phyloP scores from a whole-genome alignment of 371 early-diverging fungal species.

The Amoeboaphelidium protococcarum region DNA sequence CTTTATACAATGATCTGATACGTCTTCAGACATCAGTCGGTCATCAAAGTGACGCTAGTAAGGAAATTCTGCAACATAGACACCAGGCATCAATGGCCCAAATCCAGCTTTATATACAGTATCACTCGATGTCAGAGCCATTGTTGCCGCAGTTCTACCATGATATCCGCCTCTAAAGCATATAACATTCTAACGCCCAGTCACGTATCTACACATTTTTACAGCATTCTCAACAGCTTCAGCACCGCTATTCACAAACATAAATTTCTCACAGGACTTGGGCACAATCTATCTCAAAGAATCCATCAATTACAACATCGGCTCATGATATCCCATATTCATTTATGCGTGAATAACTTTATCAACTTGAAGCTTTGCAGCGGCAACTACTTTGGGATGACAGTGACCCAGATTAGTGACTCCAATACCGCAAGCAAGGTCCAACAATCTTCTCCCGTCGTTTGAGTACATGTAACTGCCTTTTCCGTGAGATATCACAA shows the following conservation, averaged over 20 bases:
- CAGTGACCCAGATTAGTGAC: constrained; percentile 19
- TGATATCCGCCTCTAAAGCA: constrained; percentile 15
- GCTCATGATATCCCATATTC: constrained; percentile 23
- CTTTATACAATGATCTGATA: not conserved
- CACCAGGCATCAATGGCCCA: constrained; percentile 25
- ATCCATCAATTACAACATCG: constrained; percentile 22
- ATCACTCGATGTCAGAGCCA: constrained; percentile 26
- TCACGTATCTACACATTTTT: constrained; percentile 26
- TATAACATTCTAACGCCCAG: constrained; percentile 23
- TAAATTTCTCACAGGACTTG: constrained; percentile 19
- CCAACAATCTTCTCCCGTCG: constrained; percentile 23
- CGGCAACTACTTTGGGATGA: constrained; percentile 28
- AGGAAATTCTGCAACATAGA: constrained; percentile 23
- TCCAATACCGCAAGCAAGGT: constrained; percentile 26
- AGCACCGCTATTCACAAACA: constrained; percentile 27
- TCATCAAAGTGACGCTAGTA: constrained; percentile 16
- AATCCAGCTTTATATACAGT: constrained; percentile 21
- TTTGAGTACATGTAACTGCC: constrained; percentile 19
- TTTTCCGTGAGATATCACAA: too few relatives aligned
- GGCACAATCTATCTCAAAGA: constrained; percentile 20
- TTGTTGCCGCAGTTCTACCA: constrained; percentile 27
- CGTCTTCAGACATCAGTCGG: constrained; percentile 11
- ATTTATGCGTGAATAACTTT: constrained; percentile 22
- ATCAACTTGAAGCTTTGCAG: constrained; percentile 25
- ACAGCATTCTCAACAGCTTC: constrained; percentile 28